Evolutionary conservation across 306 rosid genomes (phyloP).

Genomic region (Pterocarpus macrocarpus): DNA sequence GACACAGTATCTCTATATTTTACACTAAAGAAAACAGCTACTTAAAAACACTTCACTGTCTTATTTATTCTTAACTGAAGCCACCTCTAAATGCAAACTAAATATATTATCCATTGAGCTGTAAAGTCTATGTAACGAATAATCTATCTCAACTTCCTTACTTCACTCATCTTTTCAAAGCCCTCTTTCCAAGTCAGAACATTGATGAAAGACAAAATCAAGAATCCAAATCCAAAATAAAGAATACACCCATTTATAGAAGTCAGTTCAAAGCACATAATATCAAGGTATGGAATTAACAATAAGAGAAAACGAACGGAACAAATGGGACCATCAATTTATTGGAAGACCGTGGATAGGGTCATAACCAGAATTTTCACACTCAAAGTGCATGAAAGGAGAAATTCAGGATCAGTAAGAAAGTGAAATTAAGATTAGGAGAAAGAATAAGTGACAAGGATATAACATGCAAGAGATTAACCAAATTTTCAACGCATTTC

Average conservation of each 20-base stretch:
- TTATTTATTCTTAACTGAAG: background rate
- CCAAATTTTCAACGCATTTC: background rate
- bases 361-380: background rate
- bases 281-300: background rate
- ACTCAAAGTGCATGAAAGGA: background rate
- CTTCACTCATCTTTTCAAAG: background rate
- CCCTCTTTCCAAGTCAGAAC: background rate
- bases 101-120: background rate
- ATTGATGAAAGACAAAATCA: background rate
- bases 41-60: too few relatives aligned
- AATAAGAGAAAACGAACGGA: background rate
- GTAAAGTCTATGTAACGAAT: background rate
- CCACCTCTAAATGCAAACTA: background rate
- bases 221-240: background rate
- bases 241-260: background rate
- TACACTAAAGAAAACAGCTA: background rate
- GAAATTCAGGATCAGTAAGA: background rate
- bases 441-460: background rate
- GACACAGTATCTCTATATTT: background rate
- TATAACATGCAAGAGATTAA: background rate
- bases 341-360: background rate
- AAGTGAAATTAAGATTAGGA: background rate
- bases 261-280: background rate
- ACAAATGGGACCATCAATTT: conserved; percentile 8
- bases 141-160: background rate